Percentiles rank a stretch among this genome's conserved stretches.
These are phyloP conservation scores for Monilinia vaccinii-corymbosi DNA, from an alignment of 2,329 filamentous ascomycete genomes.

Conservation along the genomic window DNA sequence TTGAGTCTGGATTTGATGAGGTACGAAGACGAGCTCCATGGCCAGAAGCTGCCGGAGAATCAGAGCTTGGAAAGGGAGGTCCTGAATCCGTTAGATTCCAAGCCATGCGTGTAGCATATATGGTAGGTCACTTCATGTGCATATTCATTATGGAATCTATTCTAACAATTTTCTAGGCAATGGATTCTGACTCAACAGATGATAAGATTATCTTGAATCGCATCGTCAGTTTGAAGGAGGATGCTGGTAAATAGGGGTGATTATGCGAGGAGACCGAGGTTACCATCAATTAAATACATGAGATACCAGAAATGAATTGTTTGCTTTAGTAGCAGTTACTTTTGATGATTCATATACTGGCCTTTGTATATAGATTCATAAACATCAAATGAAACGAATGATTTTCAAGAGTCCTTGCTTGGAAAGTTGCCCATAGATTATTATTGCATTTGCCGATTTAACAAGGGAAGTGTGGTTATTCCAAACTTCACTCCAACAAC, in stretches of 20 bases:
- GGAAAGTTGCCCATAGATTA: too few relatives aligned
- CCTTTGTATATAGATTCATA: neutral
- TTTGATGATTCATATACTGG: neutral
- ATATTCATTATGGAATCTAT: neutral
- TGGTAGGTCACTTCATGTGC: conserved; percentile 19
- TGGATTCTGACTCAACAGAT: conserved; percentile 70
- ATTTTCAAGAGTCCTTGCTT: neutral
- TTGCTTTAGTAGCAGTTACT: neutral
- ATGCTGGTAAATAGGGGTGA: conserved; percentile 51
- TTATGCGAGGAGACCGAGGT: neutral
- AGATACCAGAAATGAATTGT: neutral
- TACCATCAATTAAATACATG: neutral
- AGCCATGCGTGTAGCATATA: conserved; percentile 76
- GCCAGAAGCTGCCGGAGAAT: conserved; percentile 66
- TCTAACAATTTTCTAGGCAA: conserved; percentile 34
- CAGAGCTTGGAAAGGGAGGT: conserved; percentile 49
- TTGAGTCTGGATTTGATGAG: conserved; percentile 78
- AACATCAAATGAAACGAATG: neutral
- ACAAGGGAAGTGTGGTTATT: neutral
- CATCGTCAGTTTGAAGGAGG: conserved; percentile 87
- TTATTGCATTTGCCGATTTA: neutral
- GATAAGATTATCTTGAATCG: conserved; percentile 83
- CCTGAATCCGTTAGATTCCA: conserved; percentile 81
- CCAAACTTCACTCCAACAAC: neutral
- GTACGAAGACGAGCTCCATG: conserved; percentile 66